Base-by-base conservation (phyloP, 306 rosid species). In the Mucuna pruriens region DNA sequence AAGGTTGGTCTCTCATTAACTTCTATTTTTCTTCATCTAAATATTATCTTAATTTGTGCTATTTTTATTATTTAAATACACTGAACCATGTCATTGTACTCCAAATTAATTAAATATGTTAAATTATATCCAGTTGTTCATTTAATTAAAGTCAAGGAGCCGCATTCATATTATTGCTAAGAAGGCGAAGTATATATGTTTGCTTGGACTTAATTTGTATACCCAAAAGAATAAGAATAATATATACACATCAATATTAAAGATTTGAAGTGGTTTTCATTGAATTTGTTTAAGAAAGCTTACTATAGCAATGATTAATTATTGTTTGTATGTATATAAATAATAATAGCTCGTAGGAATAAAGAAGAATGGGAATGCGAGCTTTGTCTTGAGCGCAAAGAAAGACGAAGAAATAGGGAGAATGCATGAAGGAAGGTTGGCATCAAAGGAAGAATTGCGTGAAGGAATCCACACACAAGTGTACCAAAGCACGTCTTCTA, bases 321-420 rank as follows among this genome's bases (percentile, higher is more conserved):
- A 11, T 57, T 16, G 25, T 5, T 36, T 45, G 46, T 81, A n/a
- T 61, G 16, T 45, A 20, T 23, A 33, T 42, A 66, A 72, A 78
- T 36, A 63, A 74, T n/a, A 71, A 71, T 64, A 85, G 87, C 33
- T 90, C 58, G 87, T 51, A 44, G 90, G 89, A 57, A 75, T 82
- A 69, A 85, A 88, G 85, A 85, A 80, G 61, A 90, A 90, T 39
- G 82, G 89, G 77, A 80, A 85, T 63, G 84, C 78, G 9, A 84
- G 83, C 76, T 80, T 86, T 84, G 78, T 64, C 80, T 65, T 86
- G 20, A 80, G 88, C 80, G 76, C 80, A 67, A 89, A 84, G 85
- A 87, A 85, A 60, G 91, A 68, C 9, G 90, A 75, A 70, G 84
- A 75, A 69, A 80, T 74, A 71, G 90, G 78, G 77, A 85, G 82